Conservation (phyloP, 139 green algal genomes). For the Medakamo hakoo region DNA sequence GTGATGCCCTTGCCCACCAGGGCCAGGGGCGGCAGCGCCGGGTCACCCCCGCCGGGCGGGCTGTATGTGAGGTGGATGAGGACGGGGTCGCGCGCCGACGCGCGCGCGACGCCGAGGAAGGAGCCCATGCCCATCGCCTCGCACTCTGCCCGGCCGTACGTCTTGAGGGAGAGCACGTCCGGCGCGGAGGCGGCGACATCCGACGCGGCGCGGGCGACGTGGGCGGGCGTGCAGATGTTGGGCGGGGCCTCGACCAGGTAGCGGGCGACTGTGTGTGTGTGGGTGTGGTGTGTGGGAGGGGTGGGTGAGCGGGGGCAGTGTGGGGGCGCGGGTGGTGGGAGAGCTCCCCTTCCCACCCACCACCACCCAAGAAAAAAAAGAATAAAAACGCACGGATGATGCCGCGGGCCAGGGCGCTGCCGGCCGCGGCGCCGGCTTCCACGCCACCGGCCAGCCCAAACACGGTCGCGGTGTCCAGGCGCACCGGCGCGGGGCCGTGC, state of each 20-base stretch:
- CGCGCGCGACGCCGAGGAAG: slow-evolving; percentile 86
- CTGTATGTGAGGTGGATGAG: slow-evolving; percentile 98
- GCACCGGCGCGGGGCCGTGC: slow-evolving; percentile 43
- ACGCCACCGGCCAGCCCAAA: too few species aligned
- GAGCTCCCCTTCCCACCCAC: too few species aligned
- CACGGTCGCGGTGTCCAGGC: too few species aligned
- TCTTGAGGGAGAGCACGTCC: slow-evolving; percentile 28
- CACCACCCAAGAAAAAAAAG: too few species aligned
- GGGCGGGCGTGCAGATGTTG: slow-evolving; percentile 81
- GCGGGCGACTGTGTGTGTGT: too few species aligned
- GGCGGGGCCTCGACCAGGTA: slow-evolving; percentile 89
- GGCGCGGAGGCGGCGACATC: slow-evolving; percentile 32
- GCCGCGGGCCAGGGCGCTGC: slow-evolving; percentile 27
- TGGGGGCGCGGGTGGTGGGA: too few species aligned
- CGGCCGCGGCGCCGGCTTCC: too few species aligned
- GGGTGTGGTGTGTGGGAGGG: too few species aligned
- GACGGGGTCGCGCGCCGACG: slow-evolving; percentile 55
- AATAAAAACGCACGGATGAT: neutral
- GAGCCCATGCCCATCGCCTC: slow-evolving; percentile 81
- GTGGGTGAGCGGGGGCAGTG: too few species aligned
- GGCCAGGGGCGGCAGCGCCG: slow-evolving; percentile 19
- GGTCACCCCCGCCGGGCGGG: slow-evolving; percentile 15
- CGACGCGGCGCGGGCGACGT: slow-evolving; percentile 59
- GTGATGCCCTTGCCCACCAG: slow-evolving; percentile 82
- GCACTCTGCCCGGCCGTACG: slow-evolving; percentile 81